Conservation (phyloP, 2,329 filamentous ascomycete species). For the Gaeumannomyces sp. region DNA sequence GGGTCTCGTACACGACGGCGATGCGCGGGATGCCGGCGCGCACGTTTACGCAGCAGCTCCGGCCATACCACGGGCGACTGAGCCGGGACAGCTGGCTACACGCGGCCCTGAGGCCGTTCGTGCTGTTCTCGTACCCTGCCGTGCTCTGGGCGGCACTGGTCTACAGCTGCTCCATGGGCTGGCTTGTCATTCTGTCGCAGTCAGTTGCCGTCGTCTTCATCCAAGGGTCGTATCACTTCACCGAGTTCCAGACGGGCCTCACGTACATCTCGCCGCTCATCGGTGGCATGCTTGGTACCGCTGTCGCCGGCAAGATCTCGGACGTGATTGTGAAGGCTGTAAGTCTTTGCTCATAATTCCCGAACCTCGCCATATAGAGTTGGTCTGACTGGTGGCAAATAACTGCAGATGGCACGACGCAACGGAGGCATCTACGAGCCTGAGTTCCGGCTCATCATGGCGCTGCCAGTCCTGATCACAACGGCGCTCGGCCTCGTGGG, state of each 20-base stretch:
- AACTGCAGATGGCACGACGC: constrained; percentile 61
- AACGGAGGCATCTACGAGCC: constrained; percentile 96
- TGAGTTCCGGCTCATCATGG: constrained; percentile 89
- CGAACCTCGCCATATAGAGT: background rate
- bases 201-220: constrained; percentile 77
- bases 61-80: constrained; percentile 71
- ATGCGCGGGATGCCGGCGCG: constrained; percentile 62
- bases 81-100: constrained; percentile 72
- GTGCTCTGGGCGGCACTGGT: constrained; percentile 83
- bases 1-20: constrained; percentile 57
- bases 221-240: constrained; percentile 70
- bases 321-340: constrained; percentile 62
- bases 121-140: constrained; percentile 80
- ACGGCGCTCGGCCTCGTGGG: constrained; percentile 87
- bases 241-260: constrained; percentile 71
- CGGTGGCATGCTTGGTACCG: constrained; percentile 83
- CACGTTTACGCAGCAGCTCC: constrained; percentile 69
- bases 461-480: constrained; percentile 66
- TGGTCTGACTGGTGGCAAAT: too few relatives aligned
- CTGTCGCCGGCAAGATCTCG: constrained; percentile 80
- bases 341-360: background rate
- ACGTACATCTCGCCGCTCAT: constrained; percentile 88
- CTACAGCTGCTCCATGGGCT: constrained; percentile 84
- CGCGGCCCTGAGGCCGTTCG: constrained; percentile 72
- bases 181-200: constrained; percentile 93